Evolutionary conservation across 225 moss, liverwort and hornwort species (phyloP), one percentile per base, ranked within the genome.

Genomic region (Marchantia paleacea): DNA sequence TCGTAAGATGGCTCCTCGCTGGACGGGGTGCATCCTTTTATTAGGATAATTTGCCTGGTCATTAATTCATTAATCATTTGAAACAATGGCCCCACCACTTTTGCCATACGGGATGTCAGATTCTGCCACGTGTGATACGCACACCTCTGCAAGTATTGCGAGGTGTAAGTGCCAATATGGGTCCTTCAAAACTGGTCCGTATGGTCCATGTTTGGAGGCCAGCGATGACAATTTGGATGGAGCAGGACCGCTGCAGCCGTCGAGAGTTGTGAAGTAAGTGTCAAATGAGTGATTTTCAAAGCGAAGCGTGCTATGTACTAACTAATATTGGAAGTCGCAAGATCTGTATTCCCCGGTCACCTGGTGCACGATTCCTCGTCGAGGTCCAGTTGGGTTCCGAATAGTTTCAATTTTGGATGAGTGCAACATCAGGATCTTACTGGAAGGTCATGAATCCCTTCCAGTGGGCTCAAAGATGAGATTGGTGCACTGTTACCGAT

Each of bases 1-100:
- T 60, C 60, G 58, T 58, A 60, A 57, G 75, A 55, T 76, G 75
- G 31, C 31, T 76, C 47, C 75, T 29, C 54, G 18, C 20, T 31
- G 10, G 29, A 57, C 58, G 3, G 75, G 30, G 25, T 54, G 75
- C 60, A 76, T 60, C 75, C 28, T 60, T 20, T 30, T 26, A 58
- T 58, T 58, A 31, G 28, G 20, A 47, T 76, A 76, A 75, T 75
- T 28, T 75, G 55, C 75, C 55, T 47, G 29, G 55, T 60, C 8
- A 26, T 25, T 52, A 48, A 55, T 26, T 75, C 74, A 18, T 75
- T 54, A 53, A 55, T 54, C 28, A 55, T 29, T 52, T 54, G 55
- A 13, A 20, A 70, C 19, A 8, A 11, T 18, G 48, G 52, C 13
- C 47, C 72, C 52, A 52, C 72, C 50, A 51, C 51, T 72, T 72